phyloP scores from a whole-genome alignment of 1,284 basidiomycete species.

The Ceratobasidium papillatum region DNA sequence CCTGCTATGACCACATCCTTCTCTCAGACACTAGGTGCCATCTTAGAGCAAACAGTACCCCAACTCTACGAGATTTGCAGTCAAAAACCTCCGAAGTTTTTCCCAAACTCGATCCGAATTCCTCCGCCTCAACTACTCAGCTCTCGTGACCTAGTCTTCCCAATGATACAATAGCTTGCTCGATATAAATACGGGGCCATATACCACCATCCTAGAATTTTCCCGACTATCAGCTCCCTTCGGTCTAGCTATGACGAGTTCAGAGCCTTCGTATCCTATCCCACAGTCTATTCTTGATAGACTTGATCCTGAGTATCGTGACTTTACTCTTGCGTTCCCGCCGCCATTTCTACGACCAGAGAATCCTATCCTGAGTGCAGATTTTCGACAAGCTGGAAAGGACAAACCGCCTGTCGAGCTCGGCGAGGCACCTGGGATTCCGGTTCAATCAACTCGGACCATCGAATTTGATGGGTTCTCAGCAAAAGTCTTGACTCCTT shows the following conservation, averaged over 20 bases:
- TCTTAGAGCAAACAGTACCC: neutral
- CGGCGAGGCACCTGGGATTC: conserved; percentile 4
- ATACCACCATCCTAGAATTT: neutral
- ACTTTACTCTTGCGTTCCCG: neutral
- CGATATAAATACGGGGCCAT: neutral
- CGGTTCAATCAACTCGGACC: neutral
- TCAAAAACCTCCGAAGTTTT: neutral
- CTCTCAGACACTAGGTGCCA: no score
- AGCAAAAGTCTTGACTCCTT: conserved; percentile 67
- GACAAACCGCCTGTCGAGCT: neutral
- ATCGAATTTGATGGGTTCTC: conserved; percentile 56
- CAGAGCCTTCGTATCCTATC: neutral
- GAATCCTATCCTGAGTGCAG: neutral
- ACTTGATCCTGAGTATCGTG: conserved; percentile 31
- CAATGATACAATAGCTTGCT: neutral
- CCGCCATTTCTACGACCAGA: neutral
- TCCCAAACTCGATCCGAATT: neutral
- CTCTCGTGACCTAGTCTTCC: neutral
- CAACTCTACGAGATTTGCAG: neutral
- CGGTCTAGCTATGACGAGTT: neutral
- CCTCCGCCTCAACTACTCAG: neutral
- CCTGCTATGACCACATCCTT: no score
- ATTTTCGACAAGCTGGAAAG: neutral
- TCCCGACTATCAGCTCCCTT: neutral
- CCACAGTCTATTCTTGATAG: conserved; percentile 2